Percentiles rank a stretch among this genome's conserved stretches.
phyloP scores from a whole-genome alignment of 345 rosid species.

The Eucalyptus pauciflora region DNA sequence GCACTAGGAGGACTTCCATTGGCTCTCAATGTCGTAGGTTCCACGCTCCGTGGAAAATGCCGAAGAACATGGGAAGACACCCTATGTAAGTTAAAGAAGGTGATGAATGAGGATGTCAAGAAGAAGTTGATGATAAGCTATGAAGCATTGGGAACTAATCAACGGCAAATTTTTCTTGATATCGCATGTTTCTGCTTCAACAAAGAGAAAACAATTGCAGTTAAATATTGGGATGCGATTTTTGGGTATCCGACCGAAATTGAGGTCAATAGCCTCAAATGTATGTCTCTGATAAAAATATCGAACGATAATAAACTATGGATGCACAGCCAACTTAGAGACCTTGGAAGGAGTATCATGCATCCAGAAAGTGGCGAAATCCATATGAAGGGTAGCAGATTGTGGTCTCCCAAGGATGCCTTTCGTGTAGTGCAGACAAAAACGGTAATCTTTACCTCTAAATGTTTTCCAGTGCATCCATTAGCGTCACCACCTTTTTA shows the following conservation, averaged over 20 bases:
- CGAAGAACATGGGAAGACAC: accelerated
- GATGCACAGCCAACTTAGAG: background rate
- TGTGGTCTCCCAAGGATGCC: background rate
- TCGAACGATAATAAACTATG: background rate
- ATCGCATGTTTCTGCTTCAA: background rate
- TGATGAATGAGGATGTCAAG: background rate
- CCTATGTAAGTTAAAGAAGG: background rate
- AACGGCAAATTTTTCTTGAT: background rate
- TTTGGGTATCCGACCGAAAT: background rate
- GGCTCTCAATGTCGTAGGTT: too few species aligned
- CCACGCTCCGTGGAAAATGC: background rate
- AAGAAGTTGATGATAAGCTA: background rate
- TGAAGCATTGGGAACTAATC: accelerated
- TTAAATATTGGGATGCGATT: background rate
- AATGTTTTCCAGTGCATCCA: accelerated
- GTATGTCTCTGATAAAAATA: background rate
- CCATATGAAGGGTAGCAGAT: background rate
- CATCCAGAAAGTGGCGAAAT: background rate
- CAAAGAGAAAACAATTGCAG: background rate
- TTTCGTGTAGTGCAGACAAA: accelerated
- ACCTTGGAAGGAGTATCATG: background rate
- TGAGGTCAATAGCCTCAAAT: background rate
- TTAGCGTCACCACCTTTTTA: background rate
- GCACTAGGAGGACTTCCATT: too few species aligned
- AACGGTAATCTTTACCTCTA: background rate